Percentiles rank a stretch among this genome's conserved stretches.
These are phyloP conservation scores for Pleurotus cornucopiae DNA, from an alignment of 768 basidiomycete species.

Conservation along the genomic window DNA sequence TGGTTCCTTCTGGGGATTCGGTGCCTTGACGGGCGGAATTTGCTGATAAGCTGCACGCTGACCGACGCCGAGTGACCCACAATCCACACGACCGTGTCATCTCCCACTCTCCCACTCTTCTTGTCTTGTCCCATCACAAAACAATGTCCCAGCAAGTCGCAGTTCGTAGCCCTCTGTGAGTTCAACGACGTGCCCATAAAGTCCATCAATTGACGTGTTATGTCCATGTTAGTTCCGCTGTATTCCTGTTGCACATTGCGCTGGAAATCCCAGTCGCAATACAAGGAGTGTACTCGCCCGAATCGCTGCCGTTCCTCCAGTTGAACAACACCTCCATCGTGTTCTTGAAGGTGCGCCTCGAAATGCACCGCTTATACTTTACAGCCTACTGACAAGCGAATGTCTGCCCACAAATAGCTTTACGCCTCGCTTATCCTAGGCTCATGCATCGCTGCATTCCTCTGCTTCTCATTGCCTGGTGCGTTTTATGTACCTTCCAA, in stretches of 20 bases:
- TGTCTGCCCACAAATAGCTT: constrained; percentile 36
- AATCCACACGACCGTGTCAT: background rate
- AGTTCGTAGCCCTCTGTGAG: constrained; percentile 39
- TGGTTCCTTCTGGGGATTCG: background rate
- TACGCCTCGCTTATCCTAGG: constrained; percentile 62
- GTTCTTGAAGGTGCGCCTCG: constrained; percentile 59
- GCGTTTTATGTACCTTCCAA: constrained; percentile 11
- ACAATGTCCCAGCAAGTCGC: constrained; percentile 16
- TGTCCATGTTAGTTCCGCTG: constrained; percentile 41
- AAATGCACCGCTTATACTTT: background rate
- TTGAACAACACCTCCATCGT: constrained; percentile 80
- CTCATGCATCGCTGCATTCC: constrained; percentile 55
- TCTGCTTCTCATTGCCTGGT: constrained; percentile 76
- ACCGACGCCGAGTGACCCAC: background rate
- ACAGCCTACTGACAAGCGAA: background rate
- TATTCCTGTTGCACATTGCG: constrained; percentile 79
- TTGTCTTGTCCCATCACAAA: background rate
- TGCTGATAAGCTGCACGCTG: constrained; percentile 3
- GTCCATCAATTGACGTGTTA: too few relatives aligned
- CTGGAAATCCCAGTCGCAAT: constrained; percentile 75
- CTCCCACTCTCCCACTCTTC: background rate
- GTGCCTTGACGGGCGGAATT: constrained; percentile 6
- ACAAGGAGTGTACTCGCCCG: constrained; percentile 67
- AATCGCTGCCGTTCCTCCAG: constrained; percentile 67
- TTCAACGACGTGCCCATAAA: background rate